Evolutionary conservation across 78 protist species (phyloP), one percentile per base, ranked within the genome.

Genomic region (Emiliania huxleyi): DNA sequence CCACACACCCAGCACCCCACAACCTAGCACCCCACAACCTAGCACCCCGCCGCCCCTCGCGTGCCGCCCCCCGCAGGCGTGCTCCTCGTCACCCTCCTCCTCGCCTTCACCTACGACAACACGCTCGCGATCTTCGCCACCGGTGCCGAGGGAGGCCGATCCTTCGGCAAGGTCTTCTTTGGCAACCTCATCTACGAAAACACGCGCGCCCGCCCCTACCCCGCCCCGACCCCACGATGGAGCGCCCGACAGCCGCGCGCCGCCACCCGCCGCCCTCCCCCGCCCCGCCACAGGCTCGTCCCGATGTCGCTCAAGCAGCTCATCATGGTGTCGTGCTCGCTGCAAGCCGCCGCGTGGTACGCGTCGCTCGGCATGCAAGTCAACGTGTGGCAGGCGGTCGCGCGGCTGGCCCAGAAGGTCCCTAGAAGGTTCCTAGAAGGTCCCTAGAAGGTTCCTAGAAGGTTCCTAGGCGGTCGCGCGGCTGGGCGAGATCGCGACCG

Each of bases 281-380:
- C n/a, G n/a, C n/a, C n/a, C n/a, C n/a, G n/a, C n/a, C n/a, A n/a
- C n/a, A n/a, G n/a, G n/a, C 23, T 62, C 29, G 75, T 62, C 8
- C 75, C 75, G n/a, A 62, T 62, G 75, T 62, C 75, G 75, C 23
- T 62, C n/a, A 62, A 62, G 75, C 75, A 62, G 75, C n/a, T 62
- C n/a, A 21, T 62, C 33, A 62, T 62, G 75, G 2, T 62, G 23
- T 8, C 75, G 23, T 62, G 75, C 23, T 62, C 75, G 75, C 12
- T 62, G 2, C 75, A 62, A 15, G 75, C 33, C 29, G 62, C 62
- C 15, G 62, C 62, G 15, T 52, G 62, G 62, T 52, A 52, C 62
- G 62, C 62, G 8, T 4, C 23, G 33, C 75, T 62, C 23, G 3
- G 37, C 29, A 3, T 8, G 11, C 75, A 62, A 3, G 75, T 26